Evolutionary conservation across 208 protist species (phyloP).

Genomic region (Vickermania spadyakhi): DNA sequence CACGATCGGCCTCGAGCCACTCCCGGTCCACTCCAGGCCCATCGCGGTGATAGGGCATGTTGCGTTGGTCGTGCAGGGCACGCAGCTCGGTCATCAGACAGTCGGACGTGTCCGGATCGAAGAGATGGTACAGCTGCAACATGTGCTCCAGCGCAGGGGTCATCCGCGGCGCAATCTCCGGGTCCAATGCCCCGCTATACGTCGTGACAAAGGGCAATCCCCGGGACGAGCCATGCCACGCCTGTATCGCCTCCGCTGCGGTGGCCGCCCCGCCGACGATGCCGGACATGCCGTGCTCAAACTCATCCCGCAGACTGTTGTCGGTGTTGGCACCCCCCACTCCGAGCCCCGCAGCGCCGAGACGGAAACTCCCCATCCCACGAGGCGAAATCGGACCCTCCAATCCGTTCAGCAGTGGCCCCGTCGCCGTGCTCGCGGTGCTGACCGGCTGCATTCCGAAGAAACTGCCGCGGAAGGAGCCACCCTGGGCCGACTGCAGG

Average conservation of each 20-base stretch:
- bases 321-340: background rate
- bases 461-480: background rate
- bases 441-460: background rate
- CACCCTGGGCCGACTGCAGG: constrained; percentile 4
- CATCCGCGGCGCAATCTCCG: constrained; percentile 31
- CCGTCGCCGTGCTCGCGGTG: background rate
- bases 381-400: background rate
- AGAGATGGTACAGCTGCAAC: constrained; percentile 8
- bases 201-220: constrained; percentile 20
- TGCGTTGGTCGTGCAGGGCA: background rate
- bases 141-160: constrained; percentile 31
- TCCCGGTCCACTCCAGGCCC: constrained; percentile 7
- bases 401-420: too few relatives aligned
- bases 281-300: background rate
- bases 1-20: constrained; percentile 35
- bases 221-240: background rate
- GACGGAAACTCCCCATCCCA: background rate
- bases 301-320: background rate
- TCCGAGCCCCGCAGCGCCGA: background rate
- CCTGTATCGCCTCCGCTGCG: background rate
- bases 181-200: constrained; percentile 53
- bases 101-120: background rate
- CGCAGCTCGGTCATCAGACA: background rate
- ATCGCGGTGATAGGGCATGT: background rate
- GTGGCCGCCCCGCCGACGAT: background rate